A percentile compares a stretch with the other conserved stretches of the same genome.
These are phyloP conservation scores for Plectosphaerella sp. DNA, from an alignment of 2,329 filamentous ascomycete species.

Conservation along the genomic window DNA sequence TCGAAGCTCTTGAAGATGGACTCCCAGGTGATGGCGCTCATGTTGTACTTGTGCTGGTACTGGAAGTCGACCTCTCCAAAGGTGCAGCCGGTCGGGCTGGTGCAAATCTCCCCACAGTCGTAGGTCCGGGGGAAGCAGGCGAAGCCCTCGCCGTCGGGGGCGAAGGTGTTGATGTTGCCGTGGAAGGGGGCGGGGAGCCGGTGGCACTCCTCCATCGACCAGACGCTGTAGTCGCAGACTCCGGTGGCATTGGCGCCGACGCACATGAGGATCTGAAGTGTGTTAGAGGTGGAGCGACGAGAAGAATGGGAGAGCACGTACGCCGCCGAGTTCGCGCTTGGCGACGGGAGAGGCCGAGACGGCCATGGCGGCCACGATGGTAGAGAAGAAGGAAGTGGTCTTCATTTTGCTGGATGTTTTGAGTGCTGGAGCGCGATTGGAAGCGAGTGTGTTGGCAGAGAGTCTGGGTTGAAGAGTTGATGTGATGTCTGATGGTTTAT, in stretches of 20 bases:
- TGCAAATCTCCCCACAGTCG: constrained; percentile 39
- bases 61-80: constrained; percentile 41
- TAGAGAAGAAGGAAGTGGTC: constrained; percentile 2
- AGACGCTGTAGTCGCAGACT: constrained; percentile 37
- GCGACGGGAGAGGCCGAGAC: constrained; percentile 23
- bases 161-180: constrained; percentile 43
- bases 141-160: constrained; percentile 44
- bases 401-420: constrained; percentile 22
- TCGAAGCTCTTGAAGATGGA: constrained; percentile 29
- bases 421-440: neutral
- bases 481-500: neutral
- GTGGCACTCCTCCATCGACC: constrained; percentile 39
- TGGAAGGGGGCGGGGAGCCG: constrained; percentile 35
- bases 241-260: constrained; percentile 45
- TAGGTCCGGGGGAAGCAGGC: constrained; percentile 39
- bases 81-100: constrained; percentile 47
- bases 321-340: constrained; percentile 41
- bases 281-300: neutral
- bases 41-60: constrained; percentile 42
- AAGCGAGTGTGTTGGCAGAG: too few relatives aligned
- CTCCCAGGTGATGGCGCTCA: constrained; percentile 41
- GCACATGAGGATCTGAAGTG: constrained; percentile 42
- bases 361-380: constrained; percentile 11
- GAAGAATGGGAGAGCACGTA: constrained; percentile 24
- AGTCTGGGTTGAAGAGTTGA: neutral